These are phyloP conservation scores for Sarocladium strictum DNA, from an alignment of 2,329 filamentous ascomycete genomes.

Conservation along the genomic window DNA sequence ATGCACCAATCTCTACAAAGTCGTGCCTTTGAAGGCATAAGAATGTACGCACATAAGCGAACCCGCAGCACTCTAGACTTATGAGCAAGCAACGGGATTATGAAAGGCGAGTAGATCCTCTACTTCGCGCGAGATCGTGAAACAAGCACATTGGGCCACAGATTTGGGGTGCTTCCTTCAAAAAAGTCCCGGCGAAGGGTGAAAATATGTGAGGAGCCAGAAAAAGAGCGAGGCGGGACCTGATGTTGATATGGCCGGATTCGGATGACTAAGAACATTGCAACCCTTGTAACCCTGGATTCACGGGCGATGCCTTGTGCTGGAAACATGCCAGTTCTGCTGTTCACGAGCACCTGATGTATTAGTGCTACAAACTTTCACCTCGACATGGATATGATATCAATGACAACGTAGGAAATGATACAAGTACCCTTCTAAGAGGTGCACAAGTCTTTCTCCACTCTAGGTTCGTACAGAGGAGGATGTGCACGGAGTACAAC, in stretches of 20 bases:
- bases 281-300: background rate
- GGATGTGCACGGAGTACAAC: background rate
- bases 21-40: too few relatives aligned
- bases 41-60: conserved; percentile 60
- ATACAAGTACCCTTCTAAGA: too few relatives aligned
- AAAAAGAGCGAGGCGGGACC: conserved; percentile 1
- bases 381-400: too few relatives aligned
- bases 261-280: conserved; percentile 14
- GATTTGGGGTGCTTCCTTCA: conserved; percentile 24
- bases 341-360: too few relatives aligned
- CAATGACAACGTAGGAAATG: too few relatives aligned
- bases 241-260: background rate
- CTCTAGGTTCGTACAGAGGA: too few relatives aligned
- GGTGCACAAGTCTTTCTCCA: too few relatives aligned
- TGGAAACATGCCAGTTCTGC: too few relatives aligned
- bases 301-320: background rate
- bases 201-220: conserved; percentile 13
- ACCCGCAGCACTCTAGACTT: conserved; percentile 45
- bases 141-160: conserved; percentile 30
- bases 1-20: too few relatives aligned
- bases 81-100: conserved; percentile 50
- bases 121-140: conserved; percentile 47
- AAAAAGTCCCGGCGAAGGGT: conserved; percentile 30
- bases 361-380: too few relatives aligned
- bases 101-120: conserved; percentile 47